Base-by-base conservation (phyloP, 2,329 filamentous ascomycete genomes). In the Penicillium frequentans region DNA sequence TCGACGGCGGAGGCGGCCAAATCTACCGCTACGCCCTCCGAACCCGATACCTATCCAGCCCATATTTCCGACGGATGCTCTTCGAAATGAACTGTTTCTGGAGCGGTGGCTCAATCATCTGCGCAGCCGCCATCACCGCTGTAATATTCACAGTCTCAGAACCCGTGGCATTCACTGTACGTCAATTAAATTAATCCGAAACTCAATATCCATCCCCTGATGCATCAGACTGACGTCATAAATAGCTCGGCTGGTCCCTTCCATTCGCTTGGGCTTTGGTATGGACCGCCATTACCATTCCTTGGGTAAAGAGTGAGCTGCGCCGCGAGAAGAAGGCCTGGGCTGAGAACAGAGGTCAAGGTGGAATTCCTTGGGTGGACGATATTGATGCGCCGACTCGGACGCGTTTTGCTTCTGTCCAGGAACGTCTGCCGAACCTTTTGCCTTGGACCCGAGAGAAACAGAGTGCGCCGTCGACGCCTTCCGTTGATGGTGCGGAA, bases 1-100 rank as follows among this genome's bases (percentile, higher is more conserved):
- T 90, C 42, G 87, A 89, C 66, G 86, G 85, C 21, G 82, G 80
- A 3, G 86, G 84, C 10, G 83, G 83, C 1, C 77, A 81, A 55
- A 78, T 74, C 2, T 86, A 82, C 61, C 76, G 83, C 45, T 75
- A 79, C 63, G 79, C 79, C 0, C 66, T 86, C 21, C 73, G 79
- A 49, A 78, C 75, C 39, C 74, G 83, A 59, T 86, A 85, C 60
- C 73, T 81, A 13, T 80, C 79, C 3, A 86, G 83, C 55, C 77
- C 77, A 54, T 76, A 78, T 52, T 86, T 86, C 64, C 74, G 83
- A 45, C 74, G 74, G 27, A 81, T 85, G 77, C 74, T 86, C 5
- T 78, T 78, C 50, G 75, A 78, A 50, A 76, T 84, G 70, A 84
- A 84, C 58, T 79, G 80, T 62, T 84, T 85, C 64, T 86, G 83